Percentiles rank a stretch among this genome's conserved stretches.
These are phyloP conservation scores for Wolfiporia cocos DNA, from an alignment of 1,284 basidiomycete species.

Conservation along the genomic window DNA sequence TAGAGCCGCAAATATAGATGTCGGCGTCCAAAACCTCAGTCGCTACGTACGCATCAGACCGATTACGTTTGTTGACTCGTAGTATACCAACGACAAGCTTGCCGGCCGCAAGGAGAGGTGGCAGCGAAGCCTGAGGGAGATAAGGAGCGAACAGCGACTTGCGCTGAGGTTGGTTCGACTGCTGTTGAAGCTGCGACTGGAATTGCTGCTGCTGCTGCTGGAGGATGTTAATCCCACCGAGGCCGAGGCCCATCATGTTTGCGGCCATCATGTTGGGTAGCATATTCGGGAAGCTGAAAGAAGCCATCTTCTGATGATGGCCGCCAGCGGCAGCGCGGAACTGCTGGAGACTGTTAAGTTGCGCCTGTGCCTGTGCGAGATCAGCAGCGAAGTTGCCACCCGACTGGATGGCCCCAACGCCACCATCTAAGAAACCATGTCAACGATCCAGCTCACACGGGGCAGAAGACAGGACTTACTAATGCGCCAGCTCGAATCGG, in stretches of 20 bases:
- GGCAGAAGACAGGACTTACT: constrained; percentile 43
- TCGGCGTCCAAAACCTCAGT: constrained; percentile 98
- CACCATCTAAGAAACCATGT: constrained; percentile 47
- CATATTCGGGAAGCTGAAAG: constrained; percentile 97
- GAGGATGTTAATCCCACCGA: constrained; percentile 73
- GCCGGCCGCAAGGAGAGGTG: constrained; percentile 94
- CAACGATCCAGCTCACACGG: constrained; percentile 5
- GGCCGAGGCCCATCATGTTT: constrained; percentile 86
- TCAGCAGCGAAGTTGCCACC: constrained; percentile 68
- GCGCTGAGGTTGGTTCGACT: constrained; percentile 87
- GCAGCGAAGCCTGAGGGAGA: constrained; percentile 94
- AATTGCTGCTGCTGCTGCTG: constrained; percentile 88
- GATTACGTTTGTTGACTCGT: constrained; percentile 97
- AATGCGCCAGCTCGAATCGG: constrained; percentile 84
- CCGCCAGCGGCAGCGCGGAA: constrained; percentile 94
- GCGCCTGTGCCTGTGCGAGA: constrained; percentile 92
- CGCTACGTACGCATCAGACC: constrained; percentile 99
- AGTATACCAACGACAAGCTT: constrained; percentile 98
- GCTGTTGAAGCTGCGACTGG: constrained; percentile 87
- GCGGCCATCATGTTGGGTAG: constrained; percentile 93
- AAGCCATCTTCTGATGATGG: constrained; percentile 94
- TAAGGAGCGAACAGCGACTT: constrained; percentile 99
- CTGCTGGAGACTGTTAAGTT: constrained; percentile 93
- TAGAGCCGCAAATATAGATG: constrained; percentile 98
- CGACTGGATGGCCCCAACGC: constrained; percentile 63